Evolutionary conservation across 345 rosid species (phyloP).

Genomic region (Aurinia saxatilis): DNA sequence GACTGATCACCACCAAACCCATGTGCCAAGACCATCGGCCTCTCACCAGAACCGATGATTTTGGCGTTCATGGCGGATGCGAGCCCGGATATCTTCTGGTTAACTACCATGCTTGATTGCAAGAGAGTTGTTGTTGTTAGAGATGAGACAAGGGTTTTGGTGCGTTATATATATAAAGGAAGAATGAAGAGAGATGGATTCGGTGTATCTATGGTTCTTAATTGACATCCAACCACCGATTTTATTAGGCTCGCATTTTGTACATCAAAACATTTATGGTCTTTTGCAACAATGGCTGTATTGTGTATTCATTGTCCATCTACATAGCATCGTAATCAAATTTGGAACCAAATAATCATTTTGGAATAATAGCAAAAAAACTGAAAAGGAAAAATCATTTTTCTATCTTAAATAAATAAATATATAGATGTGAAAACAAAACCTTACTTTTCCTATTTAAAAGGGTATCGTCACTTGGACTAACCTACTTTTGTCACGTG

Average conservation of each 20-base stretch:
- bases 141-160: constrained; percentile 6
- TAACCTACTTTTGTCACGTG: constrained; percentile 14
- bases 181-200: constrained; percentile 9
- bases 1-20: constrained; percentile 75
- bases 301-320: constrained; percentile 20
- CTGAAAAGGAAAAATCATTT: too few relatives aligned
- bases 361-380: too few relatives aligned
- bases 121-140: neutral
- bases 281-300: constrained; percentile 27
- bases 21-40: constrained; percentile 49
- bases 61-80: constrained; percentile 56
- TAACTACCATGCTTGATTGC: constrained; percentile 30
- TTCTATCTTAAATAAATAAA: neutral
- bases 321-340: constrained; percentile 6
- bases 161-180: constrained; percentile 17
- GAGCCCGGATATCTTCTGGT: constrained; percentile 29
- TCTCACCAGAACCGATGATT: constrained; percentile 42
- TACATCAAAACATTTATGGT: constrained; percentile 26
- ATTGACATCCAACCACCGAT: constrained; percentile 30
- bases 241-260: constrained; percentile 32
- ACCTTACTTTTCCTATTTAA: constrained; percentile 11
- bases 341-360: too few relatives aligned
- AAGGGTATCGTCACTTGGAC: constrained; percentile 5
- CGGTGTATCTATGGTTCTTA: constrained; percentile 25
- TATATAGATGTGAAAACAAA: constrained; percentile 8